Percentiles rank a stretch among this genome's conserved stretches.
These are phyloP conservation scores for Plicaturopsis crispa DNA, from an alignment of 768 basidiomycete genomes.

Conservation along the genomic window DNA sequence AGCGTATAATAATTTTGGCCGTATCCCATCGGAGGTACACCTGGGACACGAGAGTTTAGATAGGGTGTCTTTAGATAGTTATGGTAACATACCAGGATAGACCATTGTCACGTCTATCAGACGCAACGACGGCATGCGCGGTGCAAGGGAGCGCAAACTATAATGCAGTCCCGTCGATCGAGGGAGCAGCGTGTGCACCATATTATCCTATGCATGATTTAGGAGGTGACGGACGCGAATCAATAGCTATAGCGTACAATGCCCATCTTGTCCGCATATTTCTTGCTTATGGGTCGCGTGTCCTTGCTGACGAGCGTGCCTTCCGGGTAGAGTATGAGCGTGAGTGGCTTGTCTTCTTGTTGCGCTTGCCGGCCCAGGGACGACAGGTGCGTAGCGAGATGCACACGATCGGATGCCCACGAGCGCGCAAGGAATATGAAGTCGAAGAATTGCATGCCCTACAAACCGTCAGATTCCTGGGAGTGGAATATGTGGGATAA, in stretches of 20 bases:
- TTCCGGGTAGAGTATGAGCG: constrained; percentile 89
- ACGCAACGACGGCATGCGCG: constrained; percentile 68
- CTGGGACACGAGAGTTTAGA: constrained; percentile 24
- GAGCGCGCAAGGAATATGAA: constrained; percentile 92
- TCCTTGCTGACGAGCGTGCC: constrained; percentile 88
- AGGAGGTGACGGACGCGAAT: background rate
- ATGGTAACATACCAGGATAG: constrained; percentile 63
- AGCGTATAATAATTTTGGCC: constrained; percentile 89
- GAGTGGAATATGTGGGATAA: background rate
- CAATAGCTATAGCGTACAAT: constrained; percentile 51
- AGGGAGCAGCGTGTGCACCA: constrained; percentile 77
- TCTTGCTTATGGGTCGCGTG: constrained; percentile 78
- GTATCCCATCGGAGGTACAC: constrained; percentile 71
- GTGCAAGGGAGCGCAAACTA: constrained; percentile 71
- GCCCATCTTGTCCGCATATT: constrained; percentile 82
- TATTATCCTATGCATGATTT: constrained; percentile 50
- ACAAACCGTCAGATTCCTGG: background rate
- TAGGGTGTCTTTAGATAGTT: background rate
- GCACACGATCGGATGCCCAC: constrained; percentile 77
- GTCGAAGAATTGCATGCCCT: constrained; percentile 91
- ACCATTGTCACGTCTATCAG: constrained; percentile 88
- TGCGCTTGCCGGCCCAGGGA: constrained; percentile 66
- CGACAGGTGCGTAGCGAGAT: constrained; percentile 59
- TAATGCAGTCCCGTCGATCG: constrained; percentile 89
- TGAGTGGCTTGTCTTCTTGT: constrained; percentile 60